Percentiles rank a stretch among this genome's conserved stretches.
Conservation (phyloP, 768 basidiomycete genomes). For the Tephrocybe sp. region DNA sequence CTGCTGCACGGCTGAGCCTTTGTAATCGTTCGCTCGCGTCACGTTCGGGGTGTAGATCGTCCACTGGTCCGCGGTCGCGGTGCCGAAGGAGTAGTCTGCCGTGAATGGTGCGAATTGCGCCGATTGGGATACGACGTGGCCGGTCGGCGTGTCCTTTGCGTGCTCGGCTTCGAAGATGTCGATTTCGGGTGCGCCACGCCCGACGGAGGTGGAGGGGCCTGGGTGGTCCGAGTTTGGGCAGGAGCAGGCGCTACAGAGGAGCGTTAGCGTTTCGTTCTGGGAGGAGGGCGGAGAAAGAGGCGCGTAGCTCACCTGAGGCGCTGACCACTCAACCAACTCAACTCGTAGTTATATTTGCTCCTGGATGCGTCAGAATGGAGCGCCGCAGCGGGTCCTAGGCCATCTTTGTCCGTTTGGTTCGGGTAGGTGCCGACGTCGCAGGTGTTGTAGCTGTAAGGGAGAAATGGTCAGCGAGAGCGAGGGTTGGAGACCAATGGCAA, state of each 20-base stretch:
- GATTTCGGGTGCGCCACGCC: slow-evolving; percentile 81
- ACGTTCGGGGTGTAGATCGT: slow-evolving; percentile 28
- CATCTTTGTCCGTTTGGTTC: slow-evolving; percentile 62
- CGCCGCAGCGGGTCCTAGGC: slow-evolving; percentile 61
- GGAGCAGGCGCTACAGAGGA: slow-evolving; percentile 58
- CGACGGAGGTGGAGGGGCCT: slow-evolving; percentile 52
- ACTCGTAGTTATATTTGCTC: slow-evolving; percentile 51
- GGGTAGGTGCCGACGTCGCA: slow-evolving; percentile 80
- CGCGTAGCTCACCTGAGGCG: slow-evolving; percentile 55
- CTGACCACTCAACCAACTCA: slow-evolving; percentile 81
- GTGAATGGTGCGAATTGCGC: slow-evolving; percentile 66
- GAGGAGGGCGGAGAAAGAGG: background rate
- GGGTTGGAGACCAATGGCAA: background rate
- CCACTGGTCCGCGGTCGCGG: slow-evolving; percentile 31
- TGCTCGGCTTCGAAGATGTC: slow-evolving; percentile 79
- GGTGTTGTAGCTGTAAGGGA: slow-evolving; percentile 44
- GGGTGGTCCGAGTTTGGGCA: slow-evolving; percentile 79
- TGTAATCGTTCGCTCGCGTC: slow-evolving; percentile 39
- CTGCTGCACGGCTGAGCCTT: slow-evolving; percentile 46
- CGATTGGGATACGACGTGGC: slow-evolving; percentile 67
- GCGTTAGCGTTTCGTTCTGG: background rate
- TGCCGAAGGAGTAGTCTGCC: slow-evolving; percentile 39
- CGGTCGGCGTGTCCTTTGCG: slow-evolving; percentile 46
- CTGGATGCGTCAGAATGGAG: slow-evolving; percentile 47
- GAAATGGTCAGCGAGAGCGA: background rate